phyloP scores from a whole-genome alignment of 2,329 filamentous ascomycete species.

The Beauveria scarabaeidicola region DNA sequence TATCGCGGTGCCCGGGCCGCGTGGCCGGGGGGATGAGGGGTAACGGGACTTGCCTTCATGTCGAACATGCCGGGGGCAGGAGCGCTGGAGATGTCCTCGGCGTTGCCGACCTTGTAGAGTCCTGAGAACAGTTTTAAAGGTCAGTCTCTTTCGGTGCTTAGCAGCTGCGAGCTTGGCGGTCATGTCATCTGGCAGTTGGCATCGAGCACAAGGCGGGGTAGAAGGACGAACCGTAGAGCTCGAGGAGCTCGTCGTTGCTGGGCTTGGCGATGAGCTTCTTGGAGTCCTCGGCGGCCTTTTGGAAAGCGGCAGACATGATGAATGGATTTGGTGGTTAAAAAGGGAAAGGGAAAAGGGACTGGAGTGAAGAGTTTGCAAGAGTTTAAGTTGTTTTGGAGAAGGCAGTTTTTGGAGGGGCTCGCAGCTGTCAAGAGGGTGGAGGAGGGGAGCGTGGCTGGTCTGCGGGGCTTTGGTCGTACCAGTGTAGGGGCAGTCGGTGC shows the following conservation, averaged over 20 bases:
- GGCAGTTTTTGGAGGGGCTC: neutral
- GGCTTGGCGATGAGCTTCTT: slow-evolving; percentile 61
- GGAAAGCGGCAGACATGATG: slow-evolving; percentile 41
- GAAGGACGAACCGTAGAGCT: slow-evolving; percentile 45
- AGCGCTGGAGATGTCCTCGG: slow-evolving; percentile 49
- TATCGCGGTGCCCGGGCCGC: neutral
- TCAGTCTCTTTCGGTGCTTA: neutral
- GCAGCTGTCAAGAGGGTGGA: neutral
- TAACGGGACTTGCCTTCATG: slow-evolving; percentile 43
- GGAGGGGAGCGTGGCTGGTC: neutral
- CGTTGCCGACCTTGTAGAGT: slow-evolving; percentile 50
- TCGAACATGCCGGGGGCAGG: slow-evolving; percentile 60
- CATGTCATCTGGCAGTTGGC: neutral
- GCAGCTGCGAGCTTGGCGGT: too few relatives aligned
- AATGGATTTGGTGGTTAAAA: slow-evolving; percentile 8
- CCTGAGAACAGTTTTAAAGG: slow-evolving; percentile 25
- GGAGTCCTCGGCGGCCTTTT: slow-evolving; percentile 52
- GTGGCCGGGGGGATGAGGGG: neutral
- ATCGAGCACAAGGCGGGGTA: neutral
- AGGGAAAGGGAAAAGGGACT: neutral
- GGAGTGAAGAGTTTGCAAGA: neutral
- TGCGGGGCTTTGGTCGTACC: neutral
- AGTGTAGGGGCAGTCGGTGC: neutral
- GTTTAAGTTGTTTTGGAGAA: neutral
- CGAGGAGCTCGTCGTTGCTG: slow-evolving; percentile 53